Conservation (phyloP, 768 basidiomycete genomes). For the Calvatia gigantea region DNA sequence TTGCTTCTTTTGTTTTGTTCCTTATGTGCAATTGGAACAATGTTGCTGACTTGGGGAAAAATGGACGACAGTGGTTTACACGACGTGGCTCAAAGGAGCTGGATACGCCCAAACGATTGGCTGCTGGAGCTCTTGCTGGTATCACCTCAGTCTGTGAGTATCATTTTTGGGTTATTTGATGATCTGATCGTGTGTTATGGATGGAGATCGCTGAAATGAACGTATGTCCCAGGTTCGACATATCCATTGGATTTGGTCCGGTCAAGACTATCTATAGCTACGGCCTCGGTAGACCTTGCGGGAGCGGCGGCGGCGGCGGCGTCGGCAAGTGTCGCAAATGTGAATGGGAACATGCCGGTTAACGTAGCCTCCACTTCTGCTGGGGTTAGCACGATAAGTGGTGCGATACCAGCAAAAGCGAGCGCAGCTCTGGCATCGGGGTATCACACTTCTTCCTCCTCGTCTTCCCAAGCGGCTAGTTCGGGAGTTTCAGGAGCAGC, state of each 20-base stretch:
- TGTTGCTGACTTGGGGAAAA: neutral
- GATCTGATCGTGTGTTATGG: neutral
- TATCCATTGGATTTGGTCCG: slow-evolving; percentile 94
- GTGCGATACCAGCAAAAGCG: slow-evolving; percentile 22
- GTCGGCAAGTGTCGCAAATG: slow-evolving; percentile 22
- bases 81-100: slow-evolving; percentile 65
- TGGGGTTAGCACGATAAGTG: slow-evolving; percentile 19
- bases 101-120: slow-evolving; percentile 84
- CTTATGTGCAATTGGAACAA: neutral
- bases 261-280: slow-evolving; percentile 89
- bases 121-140: slow-evolving; percentile 88
- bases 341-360: too few relatives aligned
- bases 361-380: too few relatives aligned
- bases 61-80: slow-evolving; percentile 58
- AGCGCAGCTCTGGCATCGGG: slow-evolving; percentile 41
- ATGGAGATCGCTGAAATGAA: neutral
- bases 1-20: neutral
- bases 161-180: slow-evolving; percentile 5
- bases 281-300: slow-evolving; percentile 52
- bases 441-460: slow-evolving; percentile 52
- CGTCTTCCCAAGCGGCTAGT: slow-evolving; percentile 26
- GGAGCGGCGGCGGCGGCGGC: slow-evolving; percentile 17
- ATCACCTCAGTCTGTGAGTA: slow-evolving; percentile 90
- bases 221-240: slow-evolving; percentile 58
- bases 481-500: slow-evolving; percentile 18